Conservation (phyloP, 371 early-diverging fungal species). For the Dichotomocladium elegans region DNA sequence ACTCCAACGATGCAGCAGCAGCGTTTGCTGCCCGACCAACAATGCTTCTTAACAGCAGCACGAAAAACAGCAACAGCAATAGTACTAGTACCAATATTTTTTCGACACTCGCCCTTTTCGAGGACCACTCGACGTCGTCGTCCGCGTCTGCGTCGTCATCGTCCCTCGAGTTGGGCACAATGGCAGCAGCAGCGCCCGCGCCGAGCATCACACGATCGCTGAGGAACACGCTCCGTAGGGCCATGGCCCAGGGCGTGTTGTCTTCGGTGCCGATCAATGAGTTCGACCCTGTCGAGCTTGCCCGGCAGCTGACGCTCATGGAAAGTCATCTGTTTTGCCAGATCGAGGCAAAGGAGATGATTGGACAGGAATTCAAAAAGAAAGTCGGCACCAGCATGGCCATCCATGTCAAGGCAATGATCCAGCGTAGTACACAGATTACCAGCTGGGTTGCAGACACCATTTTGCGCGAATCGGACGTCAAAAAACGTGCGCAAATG, state of each 20-base stretch:
- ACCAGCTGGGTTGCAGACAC: conserved; percentile 71
- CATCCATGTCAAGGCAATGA: conserved; percentile 47
- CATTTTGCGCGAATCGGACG: conserved; percentile 62
- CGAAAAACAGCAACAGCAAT: no score
- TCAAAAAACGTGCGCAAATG: conserved; percentile 63
- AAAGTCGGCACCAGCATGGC: conserved; percentile 45
- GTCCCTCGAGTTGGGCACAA: no score
- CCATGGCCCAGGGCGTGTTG: conserved; percentile 13
- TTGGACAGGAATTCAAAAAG: conserved; percentile 55
- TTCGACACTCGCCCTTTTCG: conserved; percentile 27
- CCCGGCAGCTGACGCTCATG: conserved; percentile 74
- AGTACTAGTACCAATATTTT: no score
- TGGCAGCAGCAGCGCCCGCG: conserved; percentile 7
- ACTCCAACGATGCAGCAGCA: conserved; percentile 10
- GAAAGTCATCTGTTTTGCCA: conserved; percentile 55
- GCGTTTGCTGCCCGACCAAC: no score
- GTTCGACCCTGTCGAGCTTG: conserved; percentile 71
- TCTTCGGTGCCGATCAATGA: conserved; percentile 52
- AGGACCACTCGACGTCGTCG: conserved; percentile 15
- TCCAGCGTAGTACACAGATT: conserved; percentile 45
- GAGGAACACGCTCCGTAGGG: conserved; percentile 30
- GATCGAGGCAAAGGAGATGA: conserved; percentile 65
- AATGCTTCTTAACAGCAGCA: no score
- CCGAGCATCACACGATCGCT: conserved; percentile 27
- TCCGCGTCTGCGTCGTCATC: conserved; percentile 8